These are phyloP conservation scores for Paxillus rubicundulus DNA, from an alignment of 768 basidiomycete species.

Conservation along the genomic window DNA sequence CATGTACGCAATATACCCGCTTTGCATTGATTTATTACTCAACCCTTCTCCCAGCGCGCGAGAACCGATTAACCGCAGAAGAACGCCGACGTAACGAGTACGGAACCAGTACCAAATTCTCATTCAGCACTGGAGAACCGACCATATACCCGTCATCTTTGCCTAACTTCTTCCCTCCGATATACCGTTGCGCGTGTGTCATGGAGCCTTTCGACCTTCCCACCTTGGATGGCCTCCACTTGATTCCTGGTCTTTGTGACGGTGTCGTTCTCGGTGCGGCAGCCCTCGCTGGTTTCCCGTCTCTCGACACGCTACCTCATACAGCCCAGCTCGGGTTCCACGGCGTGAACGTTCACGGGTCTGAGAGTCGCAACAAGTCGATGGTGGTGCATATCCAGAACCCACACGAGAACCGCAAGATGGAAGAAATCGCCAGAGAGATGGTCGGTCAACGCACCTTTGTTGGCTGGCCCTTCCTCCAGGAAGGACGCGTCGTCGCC, in stretches of 20 bases:
- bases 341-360: slow-evolving; percentile 89
- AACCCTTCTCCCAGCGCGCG: slow-evolving; percentile 51
- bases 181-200: slow-evolving; percentile 74
- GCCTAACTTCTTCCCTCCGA: slow-evolving; percentile 91
- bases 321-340: slow-evolving; percentile 76
- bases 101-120: slow-evolving; percentile 81
- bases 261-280: slow-evolving; percentile 84
- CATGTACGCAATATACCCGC: slow-evolving; percentile 37
- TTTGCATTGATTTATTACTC: not conserved
- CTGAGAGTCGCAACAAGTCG: slow-evolving; percentile 88
- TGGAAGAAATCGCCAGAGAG: slow-evolving; percentile 69
- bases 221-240: slow-evolving; percentile 76
- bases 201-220: slow-evolving; percentile 88
- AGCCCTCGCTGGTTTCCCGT: slow-evolving; percentile 95
- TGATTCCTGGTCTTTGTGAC: slow-evolving; percentile 83
- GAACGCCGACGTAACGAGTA: slow-evolving; percentile 74
- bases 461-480: slow-evolving; percentile 91
- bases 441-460: slow-evolving; percentile 79
- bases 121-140: slow-evolving; percentile 59
- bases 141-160: slow-evolving; percentile 85
- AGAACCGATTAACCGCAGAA: slow-evolving; percentile 71
- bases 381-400: slow-evolving; percentile 88
- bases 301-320: slow-evolving; percentile 84
- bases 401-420: slow-evolving; percentile 61
- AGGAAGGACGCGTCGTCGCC: slow-evolving; percentile 84